Percentiles rank a stretch among this genome's conserved stretches.
Evolutionary conservation across 2,329 filamentous ascomycete genomes (phyloP).

Genomic region (Cladosporium sp.): DNA sequence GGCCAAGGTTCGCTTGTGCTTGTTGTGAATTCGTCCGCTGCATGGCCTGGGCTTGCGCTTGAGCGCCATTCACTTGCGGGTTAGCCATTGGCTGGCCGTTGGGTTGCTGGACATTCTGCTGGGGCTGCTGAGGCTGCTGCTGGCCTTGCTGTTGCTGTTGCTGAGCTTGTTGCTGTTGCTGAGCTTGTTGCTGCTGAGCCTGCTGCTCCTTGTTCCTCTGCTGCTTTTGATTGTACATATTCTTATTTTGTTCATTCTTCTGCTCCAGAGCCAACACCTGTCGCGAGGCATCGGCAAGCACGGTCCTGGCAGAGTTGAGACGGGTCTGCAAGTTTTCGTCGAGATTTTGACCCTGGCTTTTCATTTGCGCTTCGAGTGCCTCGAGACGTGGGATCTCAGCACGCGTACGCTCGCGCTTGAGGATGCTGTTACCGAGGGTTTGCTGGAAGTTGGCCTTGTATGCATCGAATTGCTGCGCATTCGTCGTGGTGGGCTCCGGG

Average conservation of each 20-base stretch:
- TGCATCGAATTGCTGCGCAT: constrained; percentile 13
- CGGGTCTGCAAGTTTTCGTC: constrained; percentile 2
- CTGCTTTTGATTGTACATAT: constrained; percentile 9
- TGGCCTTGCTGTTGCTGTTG: constrained; percentile 11
- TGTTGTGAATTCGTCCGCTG: constrained; percentile 13
- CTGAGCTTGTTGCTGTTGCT: constrained; percentile 17
- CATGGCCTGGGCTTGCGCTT: constrained; percentile 12
- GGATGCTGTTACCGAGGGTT: constrained; percentile 3
- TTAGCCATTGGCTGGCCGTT: constrained; percentile 5
- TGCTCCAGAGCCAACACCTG: constrained; percentile 7
- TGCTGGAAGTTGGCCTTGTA: constrained; percentile 14
- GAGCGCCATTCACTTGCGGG: constrained; percentile 10
- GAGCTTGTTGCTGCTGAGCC: constrained; percentile 15
- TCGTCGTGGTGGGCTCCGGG: constrained; percentile 13
- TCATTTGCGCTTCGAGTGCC: constrained; percentile 4
- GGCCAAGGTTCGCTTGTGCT: constrained; percentile 7
- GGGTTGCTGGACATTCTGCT: constrained; percentile 11
- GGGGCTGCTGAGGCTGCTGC: constrained; percentile 16
- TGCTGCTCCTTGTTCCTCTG: constrained; percentile 15
- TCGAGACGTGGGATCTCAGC: constrained; percentile 4
- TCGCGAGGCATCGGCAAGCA: neutral
- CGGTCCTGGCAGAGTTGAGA: constrained; percentile 1
- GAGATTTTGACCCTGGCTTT: neutral
- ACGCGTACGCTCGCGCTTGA: constrained; percentile 11
- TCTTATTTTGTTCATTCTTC: constrained; percentile 13